These are phyloP conservation scores for Colletotrichum sp. DNA, from an alignment of 2,329 filamentous ascomycete genomes.

Conservation along the genomic window DNA sequence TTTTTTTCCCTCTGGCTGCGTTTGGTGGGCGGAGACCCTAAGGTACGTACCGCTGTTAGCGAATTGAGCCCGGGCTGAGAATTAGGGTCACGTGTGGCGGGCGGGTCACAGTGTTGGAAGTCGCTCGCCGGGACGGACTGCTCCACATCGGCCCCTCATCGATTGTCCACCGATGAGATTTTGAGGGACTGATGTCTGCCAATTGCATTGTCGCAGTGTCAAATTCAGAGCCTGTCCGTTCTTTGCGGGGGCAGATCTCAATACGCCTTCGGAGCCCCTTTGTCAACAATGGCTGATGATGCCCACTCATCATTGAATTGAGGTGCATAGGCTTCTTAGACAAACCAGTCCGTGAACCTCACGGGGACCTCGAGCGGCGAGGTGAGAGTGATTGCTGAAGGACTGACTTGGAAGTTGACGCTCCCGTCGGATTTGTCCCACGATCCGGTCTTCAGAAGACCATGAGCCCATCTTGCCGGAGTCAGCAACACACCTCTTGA, in stretches of 20 bases:
- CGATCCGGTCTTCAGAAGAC: neutral
- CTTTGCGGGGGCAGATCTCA: neutral
- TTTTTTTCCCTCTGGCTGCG: conserved; percentile 28
- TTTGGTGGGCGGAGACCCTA: conserved; percentile 48
- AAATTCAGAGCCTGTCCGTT: neutral
- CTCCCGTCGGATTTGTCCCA: neutral
- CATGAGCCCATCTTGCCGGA: neutral
- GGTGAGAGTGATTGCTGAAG: neutral
- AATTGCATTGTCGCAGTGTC: neutral
- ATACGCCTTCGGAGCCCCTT: neutral
- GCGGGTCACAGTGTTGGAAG: neutral
- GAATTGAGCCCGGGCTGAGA: conserved; percentile 17
- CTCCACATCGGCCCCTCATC: neutral
- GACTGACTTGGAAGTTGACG: neutral
- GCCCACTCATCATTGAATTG: neutral
- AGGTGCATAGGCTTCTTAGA: neutral
- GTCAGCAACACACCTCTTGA: neutral
- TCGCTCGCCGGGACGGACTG: neutral
- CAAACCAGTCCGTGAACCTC: neutral
- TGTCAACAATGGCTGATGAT: neutral
- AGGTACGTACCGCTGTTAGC: conserved; percentile 31
- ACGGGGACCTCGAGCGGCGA: neutral
- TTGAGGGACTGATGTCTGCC: neutral
- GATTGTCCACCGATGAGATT: neutral
- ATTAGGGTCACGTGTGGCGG: neutral